Base-by-base conservation (phyloP, 2,329 filamentous ascomycete genomes). In the Exophiala calicioides region DNA sequence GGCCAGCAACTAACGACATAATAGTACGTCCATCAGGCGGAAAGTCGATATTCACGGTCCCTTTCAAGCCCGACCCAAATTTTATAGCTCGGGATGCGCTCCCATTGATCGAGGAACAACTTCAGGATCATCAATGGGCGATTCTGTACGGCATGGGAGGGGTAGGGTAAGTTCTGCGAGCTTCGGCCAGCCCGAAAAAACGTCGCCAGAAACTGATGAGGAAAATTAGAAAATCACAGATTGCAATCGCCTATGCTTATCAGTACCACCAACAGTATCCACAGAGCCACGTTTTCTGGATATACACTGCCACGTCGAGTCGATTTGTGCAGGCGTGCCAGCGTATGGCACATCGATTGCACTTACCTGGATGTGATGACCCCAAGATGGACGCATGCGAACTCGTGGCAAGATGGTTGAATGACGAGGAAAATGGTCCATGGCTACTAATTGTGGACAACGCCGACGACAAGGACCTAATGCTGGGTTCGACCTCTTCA, bases 371-470 rank as follows among this genome's bases (percentile, higher is more conserved):
- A 12, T 20, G 38, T 15, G 40, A 55, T 15, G 52, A 57, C 35
- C 51, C 47, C 12, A 31, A 46, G 6, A 26, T 37, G n/a, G 43
- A 56, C 29, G 24, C 38, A 8, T 27, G 43, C 9, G 13, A 44
- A 21, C 42, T 46, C 15, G 50, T 58, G 12, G 18, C 31, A 13
- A 39, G 40, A 15, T 50, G 46, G 37, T 36, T 58, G 8, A 36
- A 29, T 35, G 48, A 55, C 15, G 40, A 49, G 29, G 39, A 15
- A 3, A 47, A 53, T 27, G 54, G 44, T 3, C 36, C 38, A 1
- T 60, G 57, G 57, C 41, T 60, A 19, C 29, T 60, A 42, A 26
- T 60, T 7, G 7, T 60, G 12, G 57, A 60, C 31, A 57, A 56
- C 30, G 58, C 57, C 20, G 55, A 60, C 40, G 58, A 57, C 33